Evolutionary conservation across 306 rosid species (phyloP), one percentile per base, ranked within the genome.

Genomic region (Vigna unguiculata): DNA sequence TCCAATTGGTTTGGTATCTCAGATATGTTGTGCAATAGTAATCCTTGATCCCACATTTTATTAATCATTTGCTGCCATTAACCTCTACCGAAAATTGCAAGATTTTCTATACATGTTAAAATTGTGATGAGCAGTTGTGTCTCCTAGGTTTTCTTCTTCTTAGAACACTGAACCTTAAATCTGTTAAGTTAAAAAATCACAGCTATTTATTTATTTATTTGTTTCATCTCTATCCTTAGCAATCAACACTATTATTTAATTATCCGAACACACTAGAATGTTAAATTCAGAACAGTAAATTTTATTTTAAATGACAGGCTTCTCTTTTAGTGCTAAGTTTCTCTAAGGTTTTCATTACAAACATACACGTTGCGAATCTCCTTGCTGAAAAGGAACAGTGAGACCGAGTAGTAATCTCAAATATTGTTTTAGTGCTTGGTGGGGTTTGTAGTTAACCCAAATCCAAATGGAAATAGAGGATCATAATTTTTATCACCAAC

Each of bases 401-500:
- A n/a, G 69, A 32, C 45, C 41, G 34, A 41, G 34, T 14, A 32
- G 24, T 8, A 16, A 66, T 74, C 71, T 73, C 25, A 58, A 58
- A 40, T 4, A 9, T 59, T 30, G 4, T 66, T 66, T 77, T 25
- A 43, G 6, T 54, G 49, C 70, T 83, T 78, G 16, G 70, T 80
- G 30, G 85, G 81, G 78, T 86, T 63, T n/a, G 93, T 91, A 19
- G 90, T 86, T 78, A 91, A 81, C 55, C 96, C 97, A 73, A 86
- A 91, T 20, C 93, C 95, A 74, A 93, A 93, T 10, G 97, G 89
- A 80, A 88, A 89, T 3, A 91, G 76, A 69, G 95, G 95, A 71
- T 93, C 93, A 66, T 89, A 93, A 79, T 90, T 90, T 57, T 78
- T 32, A 69, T 93, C 98, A 7, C 93, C 96, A 10, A 89, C 91